Evolutionary conservation across 768 basidiomycete species (phyloP).

Genomic region (Serendipita sp.): DNA sequence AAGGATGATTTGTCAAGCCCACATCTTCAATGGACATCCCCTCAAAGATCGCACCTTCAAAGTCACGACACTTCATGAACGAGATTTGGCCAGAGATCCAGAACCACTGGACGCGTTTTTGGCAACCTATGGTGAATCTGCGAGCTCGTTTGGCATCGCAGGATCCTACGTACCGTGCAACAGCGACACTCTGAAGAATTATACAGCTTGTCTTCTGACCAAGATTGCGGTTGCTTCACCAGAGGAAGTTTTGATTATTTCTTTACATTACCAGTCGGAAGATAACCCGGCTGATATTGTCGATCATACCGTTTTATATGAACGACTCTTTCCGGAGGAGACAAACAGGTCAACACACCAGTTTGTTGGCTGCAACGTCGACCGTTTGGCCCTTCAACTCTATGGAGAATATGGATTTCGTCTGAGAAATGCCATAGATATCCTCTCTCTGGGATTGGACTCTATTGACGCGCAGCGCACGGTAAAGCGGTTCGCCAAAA

Average conservation of each 20-base stretch:
- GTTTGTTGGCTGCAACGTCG: neutral
- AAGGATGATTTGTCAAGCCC: neutral
- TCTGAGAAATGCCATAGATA: neutral
- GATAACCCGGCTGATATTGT: neutral
- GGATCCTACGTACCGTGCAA: neutral
- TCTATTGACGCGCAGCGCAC: neutral
- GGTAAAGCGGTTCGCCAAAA: neutral
- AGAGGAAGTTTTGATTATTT: neutral
- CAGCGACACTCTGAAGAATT: neutral
- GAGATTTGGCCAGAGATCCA: neutral
- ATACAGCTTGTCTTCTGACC: neutral
- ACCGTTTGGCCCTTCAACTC: neutral
- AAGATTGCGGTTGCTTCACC: conserved; percentile 1
- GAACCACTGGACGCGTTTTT: neutral
- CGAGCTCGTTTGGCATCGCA: neutral
- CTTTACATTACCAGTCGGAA: neutral
- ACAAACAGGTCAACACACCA: neutral
- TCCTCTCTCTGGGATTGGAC: neutral
- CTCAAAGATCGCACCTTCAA: neutral
- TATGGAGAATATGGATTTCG: conserved; percentile 2
- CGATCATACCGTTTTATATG: neutral
- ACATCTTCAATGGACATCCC: neutral
- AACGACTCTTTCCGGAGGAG: neutral
- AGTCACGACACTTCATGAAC: neutral
- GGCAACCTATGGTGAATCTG: no score